Conservation (phyloP, 345 rosid species). For the Streptanthus diversifolius region DNA sequence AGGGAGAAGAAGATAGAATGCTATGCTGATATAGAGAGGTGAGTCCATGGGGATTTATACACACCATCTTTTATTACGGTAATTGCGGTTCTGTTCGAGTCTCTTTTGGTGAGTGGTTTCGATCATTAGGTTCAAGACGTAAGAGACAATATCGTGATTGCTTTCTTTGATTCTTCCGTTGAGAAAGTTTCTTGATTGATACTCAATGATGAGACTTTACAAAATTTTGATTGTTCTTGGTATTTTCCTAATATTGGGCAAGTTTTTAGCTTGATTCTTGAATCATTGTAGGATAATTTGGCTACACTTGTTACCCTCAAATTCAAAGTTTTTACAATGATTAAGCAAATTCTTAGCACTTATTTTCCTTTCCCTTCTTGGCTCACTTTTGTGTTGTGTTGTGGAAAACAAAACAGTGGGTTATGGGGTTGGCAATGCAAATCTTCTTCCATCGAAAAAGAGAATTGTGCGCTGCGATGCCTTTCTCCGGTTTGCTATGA, state of each 20-base stretch:
- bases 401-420: slow-evolving; percentile 52
- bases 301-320: not conserved
- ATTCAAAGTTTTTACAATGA: not conserved
- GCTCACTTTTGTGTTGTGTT: slow-evolving; percentile 17
- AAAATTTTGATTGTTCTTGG: not conserved
- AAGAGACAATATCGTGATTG: not conserved
- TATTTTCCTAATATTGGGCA: not conserved
- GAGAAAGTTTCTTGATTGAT: not conserved
- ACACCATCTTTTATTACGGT: not conserved
- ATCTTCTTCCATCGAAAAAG: slow-evolving; percentile 56
- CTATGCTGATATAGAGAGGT: slow-evolving; percentile 76
- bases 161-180: not conserved
- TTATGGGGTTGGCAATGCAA: slow-evolving; percentile 79
- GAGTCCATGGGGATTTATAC: not conserved
- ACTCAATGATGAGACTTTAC: not conserved
- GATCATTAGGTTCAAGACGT: not conserved
- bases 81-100: not conserved
- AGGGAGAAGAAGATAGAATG: slow-evolving; percentile 64
- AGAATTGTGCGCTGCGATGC: slow-evolving; percentile 76
- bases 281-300: not conserved
- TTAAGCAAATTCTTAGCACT: not conserved
- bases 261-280: not conserved
- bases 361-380: not conserved
- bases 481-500: slow-evolving; percentile 71
- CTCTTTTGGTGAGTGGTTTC: not conserved